These are phyloP conservation scores for Lolium perenne DNA, from an alignment of 176 grass and related monocot genomes.

Conservation along the genomic window DNA sequence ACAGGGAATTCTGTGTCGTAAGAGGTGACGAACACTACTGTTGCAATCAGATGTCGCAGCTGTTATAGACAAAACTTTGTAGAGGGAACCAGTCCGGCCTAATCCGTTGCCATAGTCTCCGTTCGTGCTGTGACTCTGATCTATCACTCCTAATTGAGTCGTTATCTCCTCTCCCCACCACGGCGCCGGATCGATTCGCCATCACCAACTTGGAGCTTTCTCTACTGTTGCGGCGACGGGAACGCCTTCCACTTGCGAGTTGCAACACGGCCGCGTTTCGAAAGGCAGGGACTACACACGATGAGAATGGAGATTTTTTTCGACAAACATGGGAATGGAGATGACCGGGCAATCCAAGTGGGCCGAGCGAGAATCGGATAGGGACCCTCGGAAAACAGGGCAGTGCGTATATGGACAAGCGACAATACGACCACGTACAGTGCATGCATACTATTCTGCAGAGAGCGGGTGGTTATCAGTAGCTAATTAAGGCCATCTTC, in stretches of 20 bases:
- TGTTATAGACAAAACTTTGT: background rate
- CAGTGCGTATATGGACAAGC: background rate
- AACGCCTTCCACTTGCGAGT: too few species aligned
- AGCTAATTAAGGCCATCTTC: too few species aligned
- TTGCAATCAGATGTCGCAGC: background rate
- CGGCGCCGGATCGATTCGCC: background rate
- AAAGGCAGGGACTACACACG: background rate
- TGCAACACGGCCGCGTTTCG: background rate
- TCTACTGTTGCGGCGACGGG: too few species aligned
- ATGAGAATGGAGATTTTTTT: too few species aligned
- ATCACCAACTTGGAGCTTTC: too few species aligned
- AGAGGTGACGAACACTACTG: background rate
- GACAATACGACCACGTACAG: too few species aligned
- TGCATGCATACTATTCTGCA: too few species aligned
- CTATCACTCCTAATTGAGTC: background rate
- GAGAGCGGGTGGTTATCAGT: too few species aligned
- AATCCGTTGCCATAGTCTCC: background rate
- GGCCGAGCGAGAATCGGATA: background rate
- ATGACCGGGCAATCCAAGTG: background rate
- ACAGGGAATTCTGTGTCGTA: background rate
- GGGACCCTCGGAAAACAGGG: too few species aligned
- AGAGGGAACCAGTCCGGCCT: background rate
- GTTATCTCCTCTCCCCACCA: background rate
- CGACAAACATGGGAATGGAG: too few species aligned
- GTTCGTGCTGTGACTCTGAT: background rate